These are phyloP conservation scores for Lumnitzera racemosa DNA, from an alignment of 345 rosid species.

Conservation along the genomic window DNA sequence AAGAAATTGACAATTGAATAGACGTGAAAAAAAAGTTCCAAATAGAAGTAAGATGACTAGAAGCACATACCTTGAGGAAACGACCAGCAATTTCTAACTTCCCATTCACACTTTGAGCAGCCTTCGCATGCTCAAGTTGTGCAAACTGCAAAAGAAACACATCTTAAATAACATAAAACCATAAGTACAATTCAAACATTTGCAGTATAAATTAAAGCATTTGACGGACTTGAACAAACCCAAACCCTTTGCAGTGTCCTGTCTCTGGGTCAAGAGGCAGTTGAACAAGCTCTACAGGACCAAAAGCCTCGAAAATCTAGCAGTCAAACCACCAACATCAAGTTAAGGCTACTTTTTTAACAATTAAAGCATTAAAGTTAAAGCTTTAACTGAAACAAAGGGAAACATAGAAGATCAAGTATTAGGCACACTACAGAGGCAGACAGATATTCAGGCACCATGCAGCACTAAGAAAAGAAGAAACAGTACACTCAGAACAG, in stretches of 20 bases:
- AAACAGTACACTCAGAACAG: too few species aligned
- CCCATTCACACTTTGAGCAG: conserved; percentile 84
- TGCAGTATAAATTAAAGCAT: not conserved
- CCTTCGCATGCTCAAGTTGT: conserved; percentile 85
- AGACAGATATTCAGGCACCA: too few species aligned
- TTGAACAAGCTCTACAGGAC: conserved; percentile 91
- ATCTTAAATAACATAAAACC: not conserved
- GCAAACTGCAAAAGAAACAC: conserved; percentile 48
- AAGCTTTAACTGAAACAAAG: too few species aligned
- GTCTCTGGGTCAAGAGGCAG: conserved; percentile 88
- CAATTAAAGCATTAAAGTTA: not conserved
- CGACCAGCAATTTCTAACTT: conserved; percentile 91
- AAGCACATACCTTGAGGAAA: conserved; percentile 57
- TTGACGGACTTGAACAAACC: conserved; percentile 81
- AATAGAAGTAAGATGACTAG: not conserved
- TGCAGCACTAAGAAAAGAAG: too few species aligned
- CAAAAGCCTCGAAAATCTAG: conserved; percentile 92
- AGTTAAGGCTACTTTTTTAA: not conserved
- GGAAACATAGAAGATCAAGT: too few species aligned
- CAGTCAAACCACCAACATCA: conserved; percentile 2
- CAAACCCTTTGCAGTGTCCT: conserved; percentile 95
- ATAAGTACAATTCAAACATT: not conserved
- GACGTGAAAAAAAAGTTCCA: not conserved
- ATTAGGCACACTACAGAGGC: too few species aligned
- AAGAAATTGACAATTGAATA: not conserved